Percentiles rank a stretch among this genome's conserved stretches.
These are phyloP conservation scores for Phytophthora cryptogea DNA, from an alignment of 352 stramenopile genomes.

Conservation along the genomic window DNA sequence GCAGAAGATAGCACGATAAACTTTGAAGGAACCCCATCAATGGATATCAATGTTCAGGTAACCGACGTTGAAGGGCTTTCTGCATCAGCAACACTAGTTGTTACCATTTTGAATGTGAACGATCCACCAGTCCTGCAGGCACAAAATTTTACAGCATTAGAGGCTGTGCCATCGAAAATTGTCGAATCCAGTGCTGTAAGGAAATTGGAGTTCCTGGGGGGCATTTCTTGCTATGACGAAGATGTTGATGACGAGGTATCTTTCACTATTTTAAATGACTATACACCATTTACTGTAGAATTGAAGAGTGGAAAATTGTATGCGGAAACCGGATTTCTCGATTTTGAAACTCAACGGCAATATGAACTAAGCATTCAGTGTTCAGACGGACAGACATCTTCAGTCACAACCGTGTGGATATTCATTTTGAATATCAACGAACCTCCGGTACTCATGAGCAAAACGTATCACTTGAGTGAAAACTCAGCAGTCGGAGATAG, in stretches of 20 bases:
- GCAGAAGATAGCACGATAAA: conserved; percentile 17
- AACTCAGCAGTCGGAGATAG: conserved; percentile 24
- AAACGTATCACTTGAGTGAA: conserved; percentile 42
- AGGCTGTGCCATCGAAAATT: conserved; percentile 10
- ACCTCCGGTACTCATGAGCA: conserved; percentile 28
- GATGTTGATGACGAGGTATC: conserved; percentile 42
- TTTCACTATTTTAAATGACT: conserved; percentile 36
- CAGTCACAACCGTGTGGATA: conserved; percentile 21
- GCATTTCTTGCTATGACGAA: conserved; percentile 54
- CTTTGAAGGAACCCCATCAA: conserved; percentile 17
- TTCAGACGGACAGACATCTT: conserved; percentile 38
- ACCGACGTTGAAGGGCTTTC: conserved; percentile 23
- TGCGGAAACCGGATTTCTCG: conserved; percentile 37
- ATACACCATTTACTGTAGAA: conserved; percentile 36
- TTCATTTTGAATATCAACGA: conserved; percentile 59
- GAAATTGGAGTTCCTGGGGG: conserved; percentile 38
- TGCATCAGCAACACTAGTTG: conserved; percentile 10
- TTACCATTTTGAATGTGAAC: conserved; percentile 23
- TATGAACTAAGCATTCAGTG: conserved; percentile 41
- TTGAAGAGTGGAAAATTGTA: conserved; percentile 48
- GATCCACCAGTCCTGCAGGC: conserved; percentile 24
- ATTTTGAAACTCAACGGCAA: conserved; percentile 48
- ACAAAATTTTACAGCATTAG: conserved; percentile 28
- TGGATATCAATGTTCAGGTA: conserved; percentile 18
- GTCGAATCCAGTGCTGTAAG: background rate